Evolutionary conservation across 495 filamentous ascomycete species (phyloP).

Genomic region (Penicillium taxi): DNA sequence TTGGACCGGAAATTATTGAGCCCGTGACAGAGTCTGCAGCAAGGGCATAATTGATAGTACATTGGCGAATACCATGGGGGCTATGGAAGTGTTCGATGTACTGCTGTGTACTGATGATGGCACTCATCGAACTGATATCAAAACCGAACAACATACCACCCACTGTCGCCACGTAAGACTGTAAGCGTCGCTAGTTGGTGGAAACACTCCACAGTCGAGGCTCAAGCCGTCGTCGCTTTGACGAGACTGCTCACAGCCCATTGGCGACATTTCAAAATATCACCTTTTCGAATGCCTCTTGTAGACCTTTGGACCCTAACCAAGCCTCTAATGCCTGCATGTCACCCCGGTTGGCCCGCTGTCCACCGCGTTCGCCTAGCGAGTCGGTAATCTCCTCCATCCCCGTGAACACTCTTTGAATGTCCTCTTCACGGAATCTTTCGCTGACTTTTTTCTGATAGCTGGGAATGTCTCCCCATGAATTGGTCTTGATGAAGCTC

Average conservation of each 20-base stretch:
- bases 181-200: no score
- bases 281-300: conserved; percentile 32
- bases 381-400: conserved; percentile 40
- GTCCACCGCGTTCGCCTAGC: conserved; percentile 29
- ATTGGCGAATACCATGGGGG: no score
- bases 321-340: conserved; percentile 40
- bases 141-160: no score
- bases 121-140: no score
- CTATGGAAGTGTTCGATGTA: no score
- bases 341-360: conserved; percentile 37
- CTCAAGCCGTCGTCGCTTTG: not conserved
- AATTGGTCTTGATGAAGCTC: conserved; percentile 38
- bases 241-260: not conserved
- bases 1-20: no score
- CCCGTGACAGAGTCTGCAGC: no score
- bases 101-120: no score
- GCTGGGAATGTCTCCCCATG: conserved; percentile 38
- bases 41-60: no score
- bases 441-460: conserved; percentile 40
- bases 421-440: conserved; percentile 27
- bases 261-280: conserved; percentile 34
- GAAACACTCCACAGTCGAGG: no score
- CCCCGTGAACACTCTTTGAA: conserved; percentile 25
- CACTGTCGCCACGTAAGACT: no score
- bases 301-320: conserved; percentile 22